Base-by-base conservation (phyloP, 2,329 filamentous ascomycete genomes). In the Aspergillus sp. region DNA sequence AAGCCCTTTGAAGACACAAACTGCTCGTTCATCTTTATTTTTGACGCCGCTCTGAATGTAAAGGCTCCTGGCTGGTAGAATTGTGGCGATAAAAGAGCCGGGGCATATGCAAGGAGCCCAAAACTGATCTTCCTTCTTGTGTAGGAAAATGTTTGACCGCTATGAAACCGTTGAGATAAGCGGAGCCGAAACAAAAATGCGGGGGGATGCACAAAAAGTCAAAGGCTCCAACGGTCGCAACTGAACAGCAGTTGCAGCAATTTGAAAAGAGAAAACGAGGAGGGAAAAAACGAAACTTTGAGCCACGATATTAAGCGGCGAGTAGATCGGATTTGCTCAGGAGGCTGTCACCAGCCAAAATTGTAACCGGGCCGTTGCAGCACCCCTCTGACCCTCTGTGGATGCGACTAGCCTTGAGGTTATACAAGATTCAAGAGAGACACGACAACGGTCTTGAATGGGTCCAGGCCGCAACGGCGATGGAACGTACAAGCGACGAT, bases 1-100 rank as follows among this genome's bases (percentile, higher is more conserved):
- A 62, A 56, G 41, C 56, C 52, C 45, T 56, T 59, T 17, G 52
- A 41, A 12, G 61, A 52, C 26, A 64, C 48, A 47, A 65, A 68
- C 41, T 66, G 63, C 48, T 68, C 66, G 39, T 63, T 64, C 71
- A 74, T 65, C 13, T 43, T 72, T 48, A 55, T 57, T 41, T 30
- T 18, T 41, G 39, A 15, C 22, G 17, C n/a, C 8, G 50, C 24
- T 17, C 48, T 48, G 20, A 9, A 38, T 17, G 11, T 9, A 34
- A 49, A 48, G 38, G n/a, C 42, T 45, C 48, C 34, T 20, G 17
- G 24, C 4, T 17, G 3, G 22, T n/a, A 38, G 24, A 41, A 5
- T 38, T 18, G 32, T 20, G 47, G 43, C 32, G n/a, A 18, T 30
- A 39, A 47, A 13, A 8, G 13, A 44, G 8, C 32, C 22, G 32